Evolutionary conservation across 1,139 yeast species (phyloP), one percentile per base, ranked within the genome.

Genomic region (Hemisphaericaspora xylanilytica): DNA sequence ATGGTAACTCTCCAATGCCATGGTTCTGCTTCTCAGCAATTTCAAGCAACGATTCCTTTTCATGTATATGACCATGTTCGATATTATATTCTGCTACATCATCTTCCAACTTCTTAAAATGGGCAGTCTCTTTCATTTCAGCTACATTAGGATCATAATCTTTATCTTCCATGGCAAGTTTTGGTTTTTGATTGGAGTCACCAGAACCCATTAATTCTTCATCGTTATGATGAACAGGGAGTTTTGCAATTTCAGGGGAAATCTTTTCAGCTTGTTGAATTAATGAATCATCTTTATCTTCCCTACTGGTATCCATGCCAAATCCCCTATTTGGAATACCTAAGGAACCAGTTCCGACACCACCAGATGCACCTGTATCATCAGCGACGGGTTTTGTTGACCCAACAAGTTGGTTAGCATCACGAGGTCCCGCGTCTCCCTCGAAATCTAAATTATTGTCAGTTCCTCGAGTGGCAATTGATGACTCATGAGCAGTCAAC

Each of bases 61-160:
- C 58, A 37, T 53, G 47, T 34, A 47, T 48, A 40, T 49, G 43
- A 3, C 65, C 67, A 36, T 53, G 62, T 46, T 61, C 49, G 46
- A 53, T 60, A 52, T 63, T 63, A 49, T 60, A 51, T 4, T 52
- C 52, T 17, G 50, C 56, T 25, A 60, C 56, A 8, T 55, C 61
- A 3, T 48, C 53, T 37, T 60, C 67, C 36, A 49, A 43, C 8
- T 47, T 44, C 21, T 37, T 32, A 18, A 40, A 24, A 7, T 39
- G 39, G n/a, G 37, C 33, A 22, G 41, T 42, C 13, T 43, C 34
- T 11, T 39, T 42, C 7, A 42, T 22, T 28, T 42, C 48, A 17
- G 38, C 37, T 8, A 28, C 46, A 22, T 29, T 39, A 13, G 33
- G 33, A 14, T 43, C 14, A 41, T 28, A 16, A 15, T 15, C 31